Evolutionary conservation across 169 alveolate genomes (phyloP).

Genomic region (Babesia ovata): DNA sequence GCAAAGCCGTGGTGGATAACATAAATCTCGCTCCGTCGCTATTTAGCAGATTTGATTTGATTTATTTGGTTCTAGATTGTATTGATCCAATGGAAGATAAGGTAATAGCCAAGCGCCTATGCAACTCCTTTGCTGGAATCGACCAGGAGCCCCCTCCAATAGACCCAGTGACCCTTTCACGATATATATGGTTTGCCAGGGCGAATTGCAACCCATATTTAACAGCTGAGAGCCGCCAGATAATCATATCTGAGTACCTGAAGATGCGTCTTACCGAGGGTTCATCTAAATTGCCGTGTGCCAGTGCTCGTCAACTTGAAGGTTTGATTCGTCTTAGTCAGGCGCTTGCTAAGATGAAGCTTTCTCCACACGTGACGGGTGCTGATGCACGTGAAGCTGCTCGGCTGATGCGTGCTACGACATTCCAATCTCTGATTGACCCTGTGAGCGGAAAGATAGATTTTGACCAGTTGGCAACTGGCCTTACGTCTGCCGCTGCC

Average conservation of each 20-base stretch:
- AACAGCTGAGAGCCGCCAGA: slow-evolving; percentile 85
- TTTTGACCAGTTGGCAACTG: slow-evolving; percentile 93
- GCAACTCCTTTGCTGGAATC: slow-evolving; percentile 68
- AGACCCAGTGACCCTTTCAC: slow-evolving; percentile 75
- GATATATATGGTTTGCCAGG: slow-evolving; percentile 91
- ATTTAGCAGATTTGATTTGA: slow-evolving; percentile 93
- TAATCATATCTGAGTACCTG: slow-evolving; percentile 86
- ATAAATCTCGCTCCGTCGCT: slow-evolving; percentile 97
- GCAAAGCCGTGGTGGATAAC: slow-evolving; percentile 96
- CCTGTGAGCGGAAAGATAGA: slow-evolving; percentile 97
- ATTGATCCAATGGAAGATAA: slow-evolving; percentile 86
- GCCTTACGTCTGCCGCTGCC: slow-evolving; percentile 71
- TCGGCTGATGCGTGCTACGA: slow-evolving; percentile 95
- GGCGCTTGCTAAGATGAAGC: slow-evolving; percentile 95
- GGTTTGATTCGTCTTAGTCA: slow-evolving; percentile 95
- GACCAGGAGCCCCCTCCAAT: slow-evolving; percentile 71
- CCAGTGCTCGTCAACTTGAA: slow-evolving; percentile 96
- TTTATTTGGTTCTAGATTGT: slow-evolving; percentile 89
- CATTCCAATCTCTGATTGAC: slow-evolving; percentile 98
- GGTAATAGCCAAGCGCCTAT: slow-evolving; percentile 69
- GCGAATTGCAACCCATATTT: slow-evolving; percentile 88
- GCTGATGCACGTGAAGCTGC: slow-evolving; percentile 96
- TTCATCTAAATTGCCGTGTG: slow-evolving; percentile 85
- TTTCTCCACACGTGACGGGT: slow-evolving; percentile 84
- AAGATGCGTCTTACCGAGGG: slow-evolving; percentile 50